A percentile compares a stretch with the other conserved stretches of the same genome.
These are phyloP conservation scores for Triglochin maritima DNA, from an alignment of 106 monocot genomes.

Conservation along the genomic window DNA sequence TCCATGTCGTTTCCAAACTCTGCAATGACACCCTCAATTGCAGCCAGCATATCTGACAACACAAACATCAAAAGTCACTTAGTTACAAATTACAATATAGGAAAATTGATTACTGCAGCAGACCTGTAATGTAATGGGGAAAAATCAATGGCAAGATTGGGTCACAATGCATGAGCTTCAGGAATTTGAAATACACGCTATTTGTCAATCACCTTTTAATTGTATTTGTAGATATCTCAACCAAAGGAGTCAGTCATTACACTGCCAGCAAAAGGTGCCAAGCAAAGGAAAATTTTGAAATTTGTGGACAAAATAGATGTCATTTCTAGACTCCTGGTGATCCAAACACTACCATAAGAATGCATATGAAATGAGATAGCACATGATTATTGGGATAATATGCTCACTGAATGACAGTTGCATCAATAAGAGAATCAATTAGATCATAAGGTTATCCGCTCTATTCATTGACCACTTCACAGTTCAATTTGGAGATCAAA, in stretches of 20 bases:
- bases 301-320: background rate
- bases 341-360: background rate
- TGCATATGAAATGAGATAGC: background rate
- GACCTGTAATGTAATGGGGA: background rate
- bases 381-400: background rate
- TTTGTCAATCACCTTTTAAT: background rate
- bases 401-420: background rate
- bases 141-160: background rate
- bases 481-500: too few relatives aligned
- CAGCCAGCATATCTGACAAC: constrained; percentile 52
- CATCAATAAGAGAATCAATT: too few relatives aligned
- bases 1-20: constrained; percentile 44
- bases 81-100: background rate
- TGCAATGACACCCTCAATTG: constrained; percentile 49
- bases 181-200: background rate
- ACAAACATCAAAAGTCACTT: background rate
- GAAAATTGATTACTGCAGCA: background rate
- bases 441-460: too few relatives aligned
- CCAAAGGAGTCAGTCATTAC: background rate
- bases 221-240: background rate
- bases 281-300: background rate
- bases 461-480: too few relatives aligned
- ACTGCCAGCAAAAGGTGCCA: too few relatives aligned
- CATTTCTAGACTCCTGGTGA: background rate
- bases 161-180: background rate